Conservation (phyloP, 2,329 filamentous ascomycete species). For the Nothopassalora personata region DNA sequence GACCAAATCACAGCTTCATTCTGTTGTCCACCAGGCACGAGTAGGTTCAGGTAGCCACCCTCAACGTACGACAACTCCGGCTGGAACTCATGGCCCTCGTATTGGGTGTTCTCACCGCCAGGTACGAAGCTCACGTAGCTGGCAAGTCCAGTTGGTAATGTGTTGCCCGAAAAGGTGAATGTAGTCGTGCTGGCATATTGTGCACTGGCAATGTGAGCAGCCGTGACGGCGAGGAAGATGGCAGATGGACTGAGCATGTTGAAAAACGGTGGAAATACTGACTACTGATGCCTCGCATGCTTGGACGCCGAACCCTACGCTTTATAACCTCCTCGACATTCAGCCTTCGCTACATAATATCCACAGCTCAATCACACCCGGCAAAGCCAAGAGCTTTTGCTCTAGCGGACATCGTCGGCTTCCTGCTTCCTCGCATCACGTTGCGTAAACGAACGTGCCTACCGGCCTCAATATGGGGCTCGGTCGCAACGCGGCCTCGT, state of each 20-base stretch:
- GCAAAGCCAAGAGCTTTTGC: too few species aligned
- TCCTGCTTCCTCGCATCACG: too few species aligned
- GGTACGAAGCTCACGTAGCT: background rate
- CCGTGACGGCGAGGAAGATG: background rate
- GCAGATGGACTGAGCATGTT: background rate
- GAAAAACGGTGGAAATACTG: background rate
- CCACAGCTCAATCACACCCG: too few species aligned
- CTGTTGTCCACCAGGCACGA: slow-evolving; percentile 9
- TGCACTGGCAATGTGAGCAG: background rate
- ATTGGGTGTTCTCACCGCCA: background rate
- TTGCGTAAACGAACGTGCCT: too few species aligned
- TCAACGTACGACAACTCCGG: slow-evolving; percentile 3
- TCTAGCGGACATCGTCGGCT: too few species aligned
- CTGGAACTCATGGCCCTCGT: background rate
- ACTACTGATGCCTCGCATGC: background rate
- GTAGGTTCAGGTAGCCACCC: slow-evolving; percentile 13
- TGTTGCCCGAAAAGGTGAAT: slow-evolving; percentile 3
- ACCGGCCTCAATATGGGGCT: too few species aligned
- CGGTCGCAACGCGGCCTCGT: too few species aligned
- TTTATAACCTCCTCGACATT: too few species aligned
- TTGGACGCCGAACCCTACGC: too few species aligned
- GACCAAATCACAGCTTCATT: slow-evolving; percentile 7
- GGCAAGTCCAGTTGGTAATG: slow-evolving; percentile 2
- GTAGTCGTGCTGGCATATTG: slow-evolving; percentile 6
- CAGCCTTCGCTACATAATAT: too few species aligned